Percentiles rank a stretch among this genome's conserved stretches.
Evolutionary conservation across 1,284 basidiomycete species (phyloP).

Genomic region (Moesziomyces sp.): DNA sequence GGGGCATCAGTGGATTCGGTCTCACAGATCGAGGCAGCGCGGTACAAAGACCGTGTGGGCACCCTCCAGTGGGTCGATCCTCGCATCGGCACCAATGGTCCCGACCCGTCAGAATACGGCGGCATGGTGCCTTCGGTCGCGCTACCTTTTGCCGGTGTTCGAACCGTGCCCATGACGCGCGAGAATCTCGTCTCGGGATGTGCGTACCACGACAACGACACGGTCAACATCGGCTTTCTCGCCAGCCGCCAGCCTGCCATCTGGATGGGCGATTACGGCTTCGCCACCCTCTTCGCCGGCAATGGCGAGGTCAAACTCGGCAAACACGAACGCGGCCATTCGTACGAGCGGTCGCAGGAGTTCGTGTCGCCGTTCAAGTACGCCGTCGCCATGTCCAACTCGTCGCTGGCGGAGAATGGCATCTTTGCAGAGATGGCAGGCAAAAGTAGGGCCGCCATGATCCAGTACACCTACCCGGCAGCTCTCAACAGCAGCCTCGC

Average conservation of each 20-base stretch:
- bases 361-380: conserved; percentile 78
- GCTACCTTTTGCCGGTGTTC: conserved; percentile 41
- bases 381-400: conserved; percentile 73
- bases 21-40: conserved; percentile 10
- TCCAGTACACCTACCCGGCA: conserved; percentile 69
- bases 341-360: conserved; percentile 74
- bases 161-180: conserved; percentile 40
- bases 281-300: conserved; percentile 68
- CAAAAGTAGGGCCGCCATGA: conserved; percentile 81
- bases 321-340: conserved; percentile 76
- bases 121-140: conserved; percentile 46
- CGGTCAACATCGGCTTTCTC: conserved; percentile 36
- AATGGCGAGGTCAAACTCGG: conserved; percentile 69
- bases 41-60: conserved; percentile 15
- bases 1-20: not conserved
- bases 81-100: conserved; percentile 53
- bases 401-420: conserved; percentile 71
- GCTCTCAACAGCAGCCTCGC: not conserved
- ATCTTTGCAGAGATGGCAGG: conserved; percentile 74
- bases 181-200: conserved; percentile 41
- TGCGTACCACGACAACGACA: conserved; percentile 51
- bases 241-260: conserved; percentile 74
- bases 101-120: conserved; percentile 46
- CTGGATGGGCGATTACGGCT: conserved; percentile 77
- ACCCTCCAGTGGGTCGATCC: conserved; percentile 46